Conservation (phyloP, 2,329 filamentous ascomycete genomes). For the Dendryphion nanum region DNA sequence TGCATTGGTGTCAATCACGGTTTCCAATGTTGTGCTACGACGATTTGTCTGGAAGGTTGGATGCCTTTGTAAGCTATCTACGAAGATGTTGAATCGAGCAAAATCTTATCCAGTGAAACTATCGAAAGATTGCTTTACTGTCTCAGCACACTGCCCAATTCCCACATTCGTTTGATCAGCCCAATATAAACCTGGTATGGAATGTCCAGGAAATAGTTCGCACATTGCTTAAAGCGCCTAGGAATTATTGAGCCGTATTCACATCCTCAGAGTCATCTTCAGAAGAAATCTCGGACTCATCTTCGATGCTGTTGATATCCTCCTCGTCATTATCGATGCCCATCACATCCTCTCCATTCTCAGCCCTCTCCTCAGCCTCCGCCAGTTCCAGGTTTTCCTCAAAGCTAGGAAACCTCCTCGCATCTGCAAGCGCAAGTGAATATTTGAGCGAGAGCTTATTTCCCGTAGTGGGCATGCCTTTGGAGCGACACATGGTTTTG, state of each 20-base stretch:
- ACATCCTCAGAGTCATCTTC: neutral
- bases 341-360: constrained; percentile 3
- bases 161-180: too few relatives aligned
- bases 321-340: neutral
- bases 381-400: constrained; percentile 6
- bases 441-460: constrained; percentile 24
- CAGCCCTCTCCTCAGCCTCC: neutral
- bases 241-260: neutral
- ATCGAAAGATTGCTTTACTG: too few relatives aligned
- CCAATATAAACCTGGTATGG: too few relatives aligned
- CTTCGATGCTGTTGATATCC: neutral
- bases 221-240: too few relatives aligned
- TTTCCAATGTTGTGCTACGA: too few relatives aligned
- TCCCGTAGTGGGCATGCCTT: constrained; percentile 18
- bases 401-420: constrained; percentile 17
- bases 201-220: too few relatives aligned
- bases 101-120: too few relatives aligned
- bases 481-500: constrained; percentile 19
- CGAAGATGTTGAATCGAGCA: too few relatives aligned
- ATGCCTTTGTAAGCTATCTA: too few relatives aligned
- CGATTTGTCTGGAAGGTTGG: too few relatives aligned
- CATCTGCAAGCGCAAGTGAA: constrained; percentile 23
- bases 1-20: too few relatives aligned
- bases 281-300: neutral
- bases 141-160: too few relatives aligned